Percentiles rank a stretch among this genome's conserved stretches.
These are phyloP conservation scores for Syzygium oleosum DNA, from an alignment of 345 rosid species.

Conservation along the genomic window DNA sequence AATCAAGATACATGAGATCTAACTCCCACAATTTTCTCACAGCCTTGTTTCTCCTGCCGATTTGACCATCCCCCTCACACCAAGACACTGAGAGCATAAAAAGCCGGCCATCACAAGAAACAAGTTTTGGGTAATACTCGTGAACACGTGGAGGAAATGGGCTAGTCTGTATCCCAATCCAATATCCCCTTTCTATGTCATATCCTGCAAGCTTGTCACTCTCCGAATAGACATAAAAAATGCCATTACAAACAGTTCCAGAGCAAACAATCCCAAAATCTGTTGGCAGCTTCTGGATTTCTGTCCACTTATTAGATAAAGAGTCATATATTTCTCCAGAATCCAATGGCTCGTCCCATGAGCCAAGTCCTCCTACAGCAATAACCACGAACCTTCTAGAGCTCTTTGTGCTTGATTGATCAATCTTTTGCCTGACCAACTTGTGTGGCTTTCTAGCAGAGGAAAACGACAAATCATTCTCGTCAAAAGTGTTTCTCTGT, in stretches of 20 bases:
- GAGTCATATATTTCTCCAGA: constrained; percentile 96
- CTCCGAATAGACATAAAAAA: constrained; percentile 86
- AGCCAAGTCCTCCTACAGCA: constrained; percentile 76
- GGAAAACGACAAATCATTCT: constrained; percentile 25
- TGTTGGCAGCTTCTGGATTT: constrained; percentile 69
- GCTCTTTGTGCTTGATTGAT: constrained; percentile 27
- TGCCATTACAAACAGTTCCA: constrained; percentile 73
- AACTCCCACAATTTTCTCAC: constrained; percentile 94
- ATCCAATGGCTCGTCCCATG: constrained; percentile 81
- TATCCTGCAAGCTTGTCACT: constrained; percentile 85
- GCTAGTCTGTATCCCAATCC: constrained; percentile 74
- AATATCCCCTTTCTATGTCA: constrained; percentile 84
- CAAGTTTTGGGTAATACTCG: constrained; percentile 89
- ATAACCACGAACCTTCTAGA: constrained; percentile 61
- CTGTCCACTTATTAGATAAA: constrained; percentile 69
- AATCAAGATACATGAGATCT: constrained; percentile 72
- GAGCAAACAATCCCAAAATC: constrained; percentile 70
- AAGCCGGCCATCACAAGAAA: constrained; percentile 60
- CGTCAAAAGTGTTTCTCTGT: constrained; percentile 41
- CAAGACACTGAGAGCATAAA: constrained; percentile 94
- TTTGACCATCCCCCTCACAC: constrained; percentile 97
- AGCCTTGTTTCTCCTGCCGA: constrained; percentile 94
- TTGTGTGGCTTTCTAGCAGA: constrained; percentile 41
- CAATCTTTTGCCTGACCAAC: constrained; percentile 45
- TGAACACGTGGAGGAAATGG: constrained; percentile 86